Conservation (phyloP, 495 filamentous ascomycete genomes). For the Hypoxylon crocopeplum region DNA sequence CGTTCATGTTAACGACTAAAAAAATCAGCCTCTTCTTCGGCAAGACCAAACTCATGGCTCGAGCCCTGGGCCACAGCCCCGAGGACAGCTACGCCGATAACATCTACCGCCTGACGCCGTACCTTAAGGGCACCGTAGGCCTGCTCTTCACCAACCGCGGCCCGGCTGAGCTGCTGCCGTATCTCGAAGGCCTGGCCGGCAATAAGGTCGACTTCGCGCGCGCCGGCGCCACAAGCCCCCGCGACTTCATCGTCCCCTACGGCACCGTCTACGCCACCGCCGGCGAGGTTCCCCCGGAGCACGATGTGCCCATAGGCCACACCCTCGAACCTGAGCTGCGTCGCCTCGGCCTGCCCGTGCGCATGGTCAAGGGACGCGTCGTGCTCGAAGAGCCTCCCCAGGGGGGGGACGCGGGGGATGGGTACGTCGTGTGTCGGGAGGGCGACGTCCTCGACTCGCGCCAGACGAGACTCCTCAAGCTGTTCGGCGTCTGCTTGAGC, state of each 20-base stretch:
- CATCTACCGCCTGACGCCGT: conserved; percentile 69
- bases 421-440: conserved; percentile 78
- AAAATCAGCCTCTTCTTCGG: conserved; percentile 87
- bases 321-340: conserved; percentile 86
- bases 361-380: conserved; percentile 86
- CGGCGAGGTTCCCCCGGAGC: conserved; percentile 73
- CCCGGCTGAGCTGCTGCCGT: conserved; percentile 65
- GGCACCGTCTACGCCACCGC: conserved; percentile 79
- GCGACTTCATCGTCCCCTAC: conserved; percentile 77
- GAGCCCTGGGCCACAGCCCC: conserved; percentile 78
- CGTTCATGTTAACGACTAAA: background rate
- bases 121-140: conserved; percentile 83
- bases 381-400: conserved; percentile 66
- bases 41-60: conserved; percentile 97
- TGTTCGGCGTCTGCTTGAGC: conserved; percentile 86
- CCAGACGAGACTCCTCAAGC: conserved; percentile 91
- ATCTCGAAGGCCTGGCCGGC: conserved; percentile 71
- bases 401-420: conserved; percentile 42
- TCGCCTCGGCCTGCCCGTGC: conserved; percentile 85
- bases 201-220: conserved; percentile 78
- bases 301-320: conserved; percentile 87
- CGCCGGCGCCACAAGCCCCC: conserved; percentile 76
- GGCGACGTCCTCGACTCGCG: conserved; percentile 84
- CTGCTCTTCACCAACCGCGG: conserved; percentile 85
- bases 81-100: conserved; percentile 79